A percentile compares a stretch with the other conserved stretches of the same genome.
phyloP scores from a whole-genome alignment of 2,329 filamentous ascomycete genomes.

The Sporothrix globosa region DNA sequence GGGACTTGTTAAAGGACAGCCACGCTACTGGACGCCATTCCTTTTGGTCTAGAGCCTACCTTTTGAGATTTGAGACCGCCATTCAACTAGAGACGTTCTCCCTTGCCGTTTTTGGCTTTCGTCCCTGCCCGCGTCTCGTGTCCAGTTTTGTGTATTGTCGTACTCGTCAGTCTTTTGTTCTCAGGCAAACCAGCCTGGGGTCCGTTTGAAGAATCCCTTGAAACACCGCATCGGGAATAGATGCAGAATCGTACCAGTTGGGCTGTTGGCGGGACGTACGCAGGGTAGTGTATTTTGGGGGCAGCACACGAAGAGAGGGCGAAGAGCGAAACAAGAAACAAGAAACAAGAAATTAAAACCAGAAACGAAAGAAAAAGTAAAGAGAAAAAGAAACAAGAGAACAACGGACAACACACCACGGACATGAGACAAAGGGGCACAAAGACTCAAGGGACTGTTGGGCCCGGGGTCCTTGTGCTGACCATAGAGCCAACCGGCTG shows the following conservation, averaged over 20 bases:
- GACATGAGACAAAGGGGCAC: neutral
- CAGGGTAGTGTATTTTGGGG: neutral
- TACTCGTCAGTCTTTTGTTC: neutral
- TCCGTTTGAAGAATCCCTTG: slow-evolving; percentile 5
- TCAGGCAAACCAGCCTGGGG: neutral
- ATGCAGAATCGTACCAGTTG: neutral
- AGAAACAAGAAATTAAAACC: too few species aligned
- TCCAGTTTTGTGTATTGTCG: neutral
- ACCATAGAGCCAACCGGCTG: slow-evolving; percentile 1
- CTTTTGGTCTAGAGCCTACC: too few species aligned
- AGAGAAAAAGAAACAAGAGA: too few species aligned
- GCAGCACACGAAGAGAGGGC: neutral
- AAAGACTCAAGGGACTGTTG: neutral
- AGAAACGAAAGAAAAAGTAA: too few species aligned
- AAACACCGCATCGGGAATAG: slow-evolving; percentile 20
- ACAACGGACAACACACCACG: neutral
- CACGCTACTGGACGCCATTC: too few species aligned
- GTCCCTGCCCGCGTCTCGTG: slow-evolving; percentile 10
- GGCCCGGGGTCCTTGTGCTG: neutral
- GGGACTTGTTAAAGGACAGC: too few species aligned
- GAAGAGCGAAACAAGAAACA: neutral
- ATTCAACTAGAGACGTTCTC: neutral
- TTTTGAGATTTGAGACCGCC: neutral
- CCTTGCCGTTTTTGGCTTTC: slow-evolving; percentile 20
- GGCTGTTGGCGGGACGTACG: slow-evolving; percentile 13